Base-by-base conservation (phyloP, 2,329 filamentous ascomycete species). In the Alternaria panax region DNA sequence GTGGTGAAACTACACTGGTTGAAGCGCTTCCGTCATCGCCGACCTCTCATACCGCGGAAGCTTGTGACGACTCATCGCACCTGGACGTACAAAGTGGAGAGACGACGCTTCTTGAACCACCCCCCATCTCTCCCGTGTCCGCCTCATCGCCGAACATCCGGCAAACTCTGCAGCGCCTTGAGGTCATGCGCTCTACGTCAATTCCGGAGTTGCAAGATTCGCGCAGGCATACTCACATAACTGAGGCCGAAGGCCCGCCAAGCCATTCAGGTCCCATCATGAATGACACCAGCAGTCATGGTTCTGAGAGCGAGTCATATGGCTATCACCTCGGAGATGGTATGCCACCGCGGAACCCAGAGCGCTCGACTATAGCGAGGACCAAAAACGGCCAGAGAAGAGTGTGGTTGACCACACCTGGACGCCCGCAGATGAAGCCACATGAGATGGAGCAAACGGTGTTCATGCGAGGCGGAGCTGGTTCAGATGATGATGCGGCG, bases 341-440 rank as follows among this genome's bases (percentile, higher is more conserved):
- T 18, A 43, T 52, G 40, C 30, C 46, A 16, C 36, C 47, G 12
- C 54, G 38, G 25, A 32, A 46, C 24, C 30, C 47, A 12, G 24
- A n/a, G 28, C 54, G 28, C 5, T 40, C 30, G 40, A 45, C 25
- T 18, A 28, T 52, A 20, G 47, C 47, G 24, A 57, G 40, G 18
- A 12, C 22, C 24, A 24, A 24, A 52, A 5, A 16, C 28, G 47
- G 54, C n/a, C 47, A 52, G 16, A 52, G 47, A 38, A 25, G 32
- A 22, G 46, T 20, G 30, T 57, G 47, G 54, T 40, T 57, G 6
- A 27, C 52, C 42, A 57, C 54, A 11, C 54, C 54, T 11, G 47
- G 54, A 24, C 47, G 54, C 9, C 47, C 18, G 7, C 36, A 45
- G 12, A 34, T 34, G 28, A 18, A 25, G 20, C 27, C 27, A n/a